These are phyloP conservation scores for Zasmidium angulare DNA, from an alignment of 2,329 filamentous ascomycete genomes.

Conservation along the genomic window DNA sequence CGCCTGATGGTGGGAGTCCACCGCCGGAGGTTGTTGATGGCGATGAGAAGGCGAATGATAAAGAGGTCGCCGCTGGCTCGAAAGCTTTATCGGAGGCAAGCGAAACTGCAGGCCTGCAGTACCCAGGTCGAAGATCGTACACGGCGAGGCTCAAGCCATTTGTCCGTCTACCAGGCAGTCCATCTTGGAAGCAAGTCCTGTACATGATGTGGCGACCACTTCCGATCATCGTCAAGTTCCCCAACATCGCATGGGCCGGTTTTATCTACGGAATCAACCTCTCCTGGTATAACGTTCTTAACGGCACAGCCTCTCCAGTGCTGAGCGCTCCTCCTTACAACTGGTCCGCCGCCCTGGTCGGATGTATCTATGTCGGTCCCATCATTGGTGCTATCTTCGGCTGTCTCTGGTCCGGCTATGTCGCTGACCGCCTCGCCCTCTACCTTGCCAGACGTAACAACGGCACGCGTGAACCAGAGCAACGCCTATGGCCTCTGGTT, in stretches of 20 bases:
- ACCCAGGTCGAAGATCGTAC: neutral
- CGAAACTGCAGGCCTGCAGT: neutral
- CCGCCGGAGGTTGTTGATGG: neutral
- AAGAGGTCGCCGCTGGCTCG: neutral
- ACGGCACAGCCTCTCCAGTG: constrained; percentile 40
- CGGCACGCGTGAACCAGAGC: constrained; percentile 42
- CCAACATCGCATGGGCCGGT: constrained; percentile 39
- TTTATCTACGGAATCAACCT: constrained; percentile 42
- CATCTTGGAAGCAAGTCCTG: constrained; percentile 24
- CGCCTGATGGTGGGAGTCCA: neutral
- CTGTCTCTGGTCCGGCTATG: constrained; percentile 35
- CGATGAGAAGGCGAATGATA: neutral
- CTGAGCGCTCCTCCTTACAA: constrained; percentile 36
- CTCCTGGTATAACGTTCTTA: constrained; percentile 34
- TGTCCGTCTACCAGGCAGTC: constrained; percentile 16
- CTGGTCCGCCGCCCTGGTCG: constrained; percentile 38
- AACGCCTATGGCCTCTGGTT: constrained; percentile 43
- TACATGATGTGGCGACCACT: constrained; percentile 23
- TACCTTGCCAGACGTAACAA: constrained; percentile 38
- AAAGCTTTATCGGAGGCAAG: neutral
- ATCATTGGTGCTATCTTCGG: constrained; percentile 38
- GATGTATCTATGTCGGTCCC: constrained; percentile 36
- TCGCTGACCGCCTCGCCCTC: constrained; percentile 37
- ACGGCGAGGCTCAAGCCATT: constrained; percentile 15
- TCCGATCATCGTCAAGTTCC: constrained; percentile 36